These are phyloP conservation scores for Raddia distichophylla DNA, from an alignment of 176 grass and related monocot species.

Conservation along the genomic window DNA sequence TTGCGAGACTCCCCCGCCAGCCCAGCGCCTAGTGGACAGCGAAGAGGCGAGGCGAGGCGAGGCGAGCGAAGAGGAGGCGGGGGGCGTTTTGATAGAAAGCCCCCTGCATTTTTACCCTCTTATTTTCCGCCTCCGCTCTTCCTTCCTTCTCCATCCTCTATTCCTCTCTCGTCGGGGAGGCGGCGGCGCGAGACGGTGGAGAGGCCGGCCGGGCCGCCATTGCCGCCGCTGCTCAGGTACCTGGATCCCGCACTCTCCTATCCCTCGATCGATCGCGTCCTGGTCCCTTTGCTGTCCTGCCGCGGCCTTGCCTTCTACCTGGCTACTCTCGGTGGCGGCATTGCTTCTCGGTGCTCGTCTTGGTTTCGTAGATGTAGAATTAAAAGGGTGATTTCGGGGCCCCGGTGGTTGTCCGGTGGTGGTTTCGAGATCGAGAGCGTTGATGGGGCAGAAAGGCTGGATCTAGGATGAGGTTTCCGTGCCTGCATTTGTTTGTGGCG, in stretches of 20 bases:
- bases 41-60: no score
- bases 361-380: neutral
- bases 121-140: neutral
- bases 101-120: neutral
- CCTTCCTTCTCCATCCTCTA: neutral
- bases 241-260: neutral
- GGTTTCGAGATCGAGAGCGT: neutral
- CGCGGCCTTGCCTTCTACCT: neutral
- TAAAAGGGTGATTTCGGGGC: neutral
- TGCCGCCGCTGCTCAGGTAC: constrained; percentile 6
- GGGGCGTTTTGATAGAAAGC: neutral
- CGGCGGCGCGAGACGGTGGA: neutral
- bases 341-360: neutral
- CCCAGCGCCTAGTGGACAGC: neutral
- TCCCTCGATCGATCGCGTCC: neutral
- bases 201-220: constrained; percentile 28
- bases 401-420: neutral
- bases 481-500: constrained; percentile 10
- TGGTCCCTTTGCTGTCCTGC: no score
- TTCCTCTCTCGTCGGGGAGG: constrained; percentile 25
- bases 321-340: neutral
- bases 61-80: neutral
- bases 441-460: neutral
- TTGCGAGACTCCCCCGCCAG: neutral
- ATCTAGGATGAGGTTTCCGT: constrained; percentile 14